These are phyloP conservation scores for Colletotrichum cordylinicola DNA, from an alignment of 2,329 filamentous ascomycete species.

Conservation along the genomic window DNA sequence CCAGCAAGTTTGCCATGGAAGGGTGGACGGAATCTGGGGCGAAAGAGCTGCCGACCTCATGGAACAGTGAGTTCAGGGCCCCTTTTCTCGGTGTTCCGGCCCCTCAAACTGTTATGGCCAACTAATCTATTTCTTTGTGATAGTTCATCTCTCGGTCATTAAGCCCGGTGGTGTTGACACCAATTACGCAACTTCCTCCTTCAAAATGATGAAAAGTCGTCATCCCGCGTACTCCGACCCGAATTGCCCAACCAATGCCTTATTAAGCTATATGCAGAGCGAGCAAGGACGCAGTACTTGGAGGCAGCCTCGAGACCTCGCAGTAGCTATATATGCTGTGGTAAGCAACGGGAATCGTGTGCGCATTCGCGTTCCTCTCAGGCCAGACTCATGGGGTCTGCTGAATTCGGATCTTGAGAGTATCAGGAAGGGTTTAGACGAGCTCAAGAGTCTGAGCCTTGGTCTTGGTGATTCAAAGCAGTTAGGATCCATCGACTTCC, in stretches of 20 bases:
- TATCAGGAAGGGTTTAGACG: not conserved
- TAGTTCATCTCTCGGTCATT: slow-evolving; percentile 45
- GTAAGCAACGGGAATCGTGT: not conserved
- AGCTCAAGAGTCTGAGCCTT: not conserved
- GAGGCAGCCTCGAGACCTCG: not conserved
- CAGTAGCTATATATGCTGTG: not conserved
- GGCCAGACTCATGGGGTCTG: not conserved
- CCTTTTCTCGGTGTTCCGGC: not conserved
- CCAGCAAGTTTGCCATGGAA: slow-evolving; percentile 50
- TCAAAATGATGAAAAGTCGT: not conserved
- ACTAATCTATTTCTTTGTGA: accelerated
- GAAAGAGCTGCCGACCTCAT: slow-evolving; percentile 46
- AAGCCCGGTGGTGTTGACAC: slow-evolving; percentile 46
- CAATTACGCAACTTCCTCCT: slow-evolving; percentile 26
- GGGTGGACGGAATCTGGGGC: slow-evolving; percentile 51
- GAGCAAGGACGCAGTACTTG: not conserved
- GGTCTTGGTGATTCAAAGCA: not conserved
- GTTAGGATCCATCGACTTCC: accelerated
- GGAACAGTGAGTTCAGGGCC: slow-evolving; percentile 39
- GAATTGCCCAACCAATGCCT: not conserved
- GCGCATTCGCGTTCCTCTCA: not conserved
- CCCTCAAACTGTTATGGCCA: too few relatives aligned
- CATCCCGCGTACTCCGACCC: not conserved
- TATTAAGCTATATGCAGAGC: not conserved
- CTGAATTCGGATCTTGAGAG: not conserved